Conservation (phyloP, 805 yeast species). For the Schizosaccharomyces lindneri region DNA sequence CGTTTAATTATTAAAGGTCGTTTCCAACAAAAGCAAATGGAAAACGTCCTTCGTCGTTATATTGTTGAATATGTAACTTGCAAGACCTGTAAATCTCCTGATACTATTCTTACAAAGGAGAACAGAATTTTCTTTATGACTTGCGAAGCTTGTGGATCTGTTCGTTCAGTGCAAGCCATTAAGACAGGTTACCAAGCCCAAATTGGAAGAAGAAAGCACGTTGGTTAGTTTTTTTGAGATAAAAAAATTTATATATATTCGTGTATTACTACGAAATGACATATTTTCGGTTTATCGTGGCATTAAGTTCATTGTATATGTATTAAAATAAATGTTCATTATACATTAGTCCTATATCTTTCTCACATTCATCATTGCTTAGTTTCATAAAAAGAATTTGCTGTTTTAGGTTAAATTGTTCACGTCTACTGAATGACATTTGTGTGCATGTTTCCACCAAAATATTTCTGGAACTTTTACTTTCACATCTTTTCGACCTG, state of each 20-base stretch:
- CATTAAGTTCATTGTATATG: no score
- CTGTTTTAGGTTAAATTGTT: neutral
- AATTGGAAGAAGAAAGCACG: slow-evolving; percentile 49
- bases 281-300: no score
- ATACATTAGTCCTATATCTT: neutral
- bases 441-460: slow-evolving; percentile 2
- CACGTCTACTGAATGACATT: neutral
- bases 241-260: neutral
- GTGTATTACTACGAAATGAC: no score
- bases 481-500: neutral
- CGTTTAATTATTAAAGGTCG: slow-evolving; percentile 94
- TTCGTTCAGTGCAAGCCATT: slow-evolving; percentile 88
- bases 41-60: slow-evolving; percentile 84
- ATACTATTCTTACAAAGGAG: slow-evolving; percentile 87
- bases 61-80: slow-evolving; percentile 92
- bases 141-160: slow-evolving; percentile 93
- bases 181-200: slow-evolving; percentile 99
- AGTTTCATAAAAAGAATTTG: neutral
- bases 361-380: neutral
- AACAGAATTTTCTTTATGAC: slow-evolving; percentile 93
- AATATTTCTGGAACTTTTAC: slow-evolving; percentile 1
- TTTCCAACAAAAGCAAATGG: slow-evolving; percentile 93
- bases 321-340: no score
- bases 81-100: slow-evolving; percentile 95
- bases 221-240: neutral